phyloP scores from a whole-genome alignment of 768 basidiomycete genomes.

The Phlebiopsis flavidoalba region DNA sequence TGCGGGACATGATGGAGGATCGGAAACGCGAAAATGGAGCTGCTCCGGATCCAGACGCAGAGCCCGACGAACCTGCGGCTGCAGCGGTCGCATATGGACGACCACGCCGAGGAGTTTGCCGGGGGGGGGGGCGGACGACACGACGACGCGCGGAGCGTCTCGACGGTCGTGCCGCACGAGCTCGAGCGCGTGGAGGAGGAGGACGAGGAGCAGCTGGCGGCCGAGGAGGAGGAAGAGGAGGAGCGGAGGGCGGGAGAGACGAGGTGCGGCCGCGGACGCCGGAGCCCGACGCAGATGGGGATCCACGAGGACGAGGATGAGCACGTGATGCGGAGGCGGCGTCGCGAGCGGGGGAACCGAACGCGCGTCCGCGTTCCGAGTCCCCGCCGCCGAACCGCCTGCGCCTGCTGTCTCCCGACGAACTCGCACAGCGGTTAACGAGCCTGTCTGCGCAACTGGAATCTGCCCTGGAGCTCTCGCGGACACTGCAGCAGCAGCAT shows the following conservation, averaged over 20 bases:
- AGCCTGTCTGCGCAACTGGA: constrained; percentile 67
- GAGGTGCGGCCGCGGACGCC: constrained; percentile 75
- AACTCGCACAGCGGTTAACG: constrained; percentile 58
- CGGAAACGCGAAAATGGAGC: constrained; percentile 48
- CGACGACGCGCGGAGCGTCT: constrained; percentile 68
- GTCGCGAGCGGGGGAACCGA: not conserved
- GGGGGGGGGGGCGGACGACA: constrained; percentile 19
- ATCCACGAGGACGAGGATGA: constrained; percentile 40
- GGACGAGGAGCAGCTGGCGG: constrained; percentile 52
- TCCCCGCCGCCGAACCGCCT: constrained; percentile 13
- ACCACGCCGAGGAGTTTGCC: constrained; percentile 26
- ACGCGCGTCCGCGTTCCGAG: constrained; percentile 9
- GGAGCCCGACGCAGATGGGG: constrained; percentile 63
- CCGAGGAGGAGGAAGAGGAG: constrained; percentile 40
- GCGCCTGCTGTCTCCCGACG: constrained; percentile 37
- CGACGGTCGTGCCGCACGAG: constrained; percentile 65
- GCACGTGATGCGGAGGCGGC: constrained; percentile 9
- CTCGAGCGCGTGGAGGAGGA: constrained; percentile 72
- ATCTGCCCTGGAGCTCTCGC: constrained; percentile 68
- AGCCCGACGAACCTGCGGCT: constrained; percentile 16
- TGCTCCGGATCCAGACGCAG: constrained; percentile 24
- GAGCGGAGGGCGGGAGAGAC: constrained; percentile 40
- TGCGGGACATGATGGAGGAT: constrained; percentile 71
- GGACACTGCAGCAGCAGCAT: constrained; percentile 74
- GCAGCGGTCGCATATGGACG: constrained; percentile 14